Evolutionary conservation across 1,284 basidiomycete genomes (phyloP), one percentile per base, ranked within the genome.

Genomic region (Pterulicium gracile): DNA sequence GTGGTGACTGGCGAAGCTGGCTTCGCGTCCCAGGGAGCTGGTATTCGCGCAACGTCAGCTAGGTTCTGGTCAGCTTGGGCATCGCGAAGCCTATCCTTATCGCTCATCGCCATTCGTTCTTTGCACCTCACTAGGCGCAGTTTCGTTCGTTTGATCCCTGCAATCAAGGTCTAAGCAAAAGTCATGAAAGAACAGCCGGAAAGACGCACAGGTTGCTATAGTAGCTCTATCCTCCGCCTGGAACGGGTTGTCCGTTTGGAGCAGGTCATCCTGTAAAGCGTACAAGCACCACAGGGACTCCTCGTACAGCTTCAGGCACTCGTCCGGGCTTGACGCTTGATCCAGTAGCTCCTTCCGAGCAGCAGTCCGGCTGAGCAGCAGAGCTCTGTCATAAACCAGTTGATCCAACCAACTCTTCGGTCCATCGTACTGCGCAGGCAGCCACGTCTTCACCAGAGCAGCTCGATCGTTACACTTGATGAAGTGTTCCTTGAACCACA

Each of bases 241-340:
- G 59, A 88, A 88, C 1, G 82, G 80, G 52, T 87, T 89, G 12
- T 80, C 85, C 3, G 78, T 81, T 57, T 93, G 87, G 55, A 97
- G 71, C 2, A 88, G 73, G 51, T 94, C 88, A 59, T 98, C 95
- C 56, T 95, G 81, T 3, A 98, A 71, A 0, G 91, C 87, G 53
- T 89, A 88, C 20, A 98, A 69, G 59, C 94, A 87, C 86, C 90
- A 95, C 15, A 96, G 64, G 0, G 92, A 91, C 51, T 91, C 91
- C 59, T 97, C 94, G 65, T 98, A 98, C 27, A 94, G 73, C 57
- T 87, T 84, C 65, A 96, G 87, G 59, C 93, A 96, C 54, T 88
- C 83, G 52, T 92, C 87, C 17, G 81, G 80, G 4, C 68, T 67
- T n/a, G 62, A 64, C 21, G 79, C 81, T 55, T 89, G 83, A 54